phyloP scores from a whole-genome alignment of 768 basidiomycete genomes.

The Paxillus ammoniavirescens region DNA sequence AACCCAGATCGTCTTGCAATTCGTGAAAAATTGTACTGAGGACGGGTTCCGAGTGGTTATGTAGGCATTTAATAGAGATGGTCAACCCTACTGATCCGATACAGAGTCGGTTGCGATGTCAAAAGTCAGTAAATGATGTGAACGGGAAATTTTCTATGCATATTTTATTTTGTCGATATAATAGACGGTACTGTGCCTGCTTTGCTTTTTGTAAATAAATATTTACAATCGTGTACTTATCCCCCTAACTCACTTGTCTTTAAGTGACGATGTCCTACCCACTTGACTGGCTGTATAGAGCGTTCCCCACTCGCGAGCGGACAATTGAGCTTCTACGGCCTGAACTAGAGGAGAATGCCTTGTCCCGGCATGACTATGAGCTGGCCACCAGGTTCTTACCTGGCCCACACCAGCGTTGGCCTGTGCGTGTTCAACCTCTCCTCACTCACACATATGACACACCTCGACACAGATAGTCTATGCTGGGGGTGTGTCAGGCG shows the following conservation, averaged over 20 bases:
- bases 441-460: background rate
- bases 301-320: slow-evolving; percentile 43
- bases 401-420: slow-evolving; percentile 42
- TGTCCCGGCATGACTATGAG: slow-evolving; percentile 51
- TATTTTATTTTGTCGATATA: no score
- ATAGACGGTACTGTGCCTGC: no score
- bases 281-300: slow-evolving; percentile 38
- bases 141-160: no score
- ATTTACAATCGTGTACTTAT: background rate
- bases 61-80: no score
- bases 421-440: slow-evolving; percentile 33
- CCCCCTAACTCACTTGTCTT: background rate
- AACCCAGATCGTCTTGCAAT: background rate
- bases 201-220: background rate
- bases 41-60: no score
- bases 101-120: no score
- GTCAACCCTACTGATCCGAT: no score
- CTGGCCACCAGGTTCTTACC: slow-evolving; percentile 54
- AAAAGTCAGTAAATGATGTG: no score
- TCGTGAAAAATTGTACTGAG: no score
- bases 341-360: slow-evolving; percentile 27
- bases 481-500: slow-evolving; percentile 22
- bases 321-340: slow-evolving; percentile 30
- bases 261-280: slow-evolving; percentile 28
- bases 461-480: slow-evolving; percentile 18